phyloP scores from a whole-genome alignment of 768 basidiomycete species.

The Rhizopogon salebrosus region DNA sequence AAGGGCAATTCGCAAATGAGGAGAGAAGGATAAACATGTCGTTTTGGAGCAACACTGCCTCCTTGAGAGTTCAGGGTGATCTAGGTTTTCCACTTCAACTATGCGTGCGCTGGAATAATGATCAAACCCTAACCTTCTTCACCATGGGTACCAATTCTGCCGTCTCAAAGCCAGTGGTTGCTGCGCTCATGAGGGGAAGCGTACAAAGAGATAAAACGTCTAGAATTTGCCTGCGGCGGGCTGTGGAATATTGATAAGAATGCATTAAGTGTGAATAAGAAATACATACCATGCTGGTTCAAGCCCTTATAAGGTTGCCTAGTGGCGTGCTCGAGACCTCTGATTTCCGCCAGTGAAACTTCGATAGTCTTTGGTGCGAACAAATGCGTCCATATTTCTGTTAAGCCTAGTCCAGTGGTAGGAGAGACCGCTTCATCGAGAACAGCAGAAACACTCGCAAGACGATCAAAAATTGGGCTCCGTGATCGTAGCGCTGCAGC shows the following conservation, averaged over 20 bases:
- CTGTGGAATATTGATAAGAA: constrained; percentile 5
- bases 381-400: constrained; percentile 63
- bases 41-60: background rate
- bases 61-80: background rate
- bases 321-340: constrained; percentile 8
- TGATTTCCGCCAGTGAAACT: constrained; percentile 15
- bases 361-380: constrained; percentile 16
- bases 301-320: background rate
- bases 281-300: background rate
- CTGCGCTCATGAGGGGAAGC: background rate
- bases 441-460: constrained; percentile 27
- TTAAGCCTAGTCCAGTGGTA: constrained; percentile 67
- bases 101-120: background rate
- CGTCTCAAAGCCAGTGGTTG: background rate
- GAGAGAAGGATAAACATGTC: background rate
- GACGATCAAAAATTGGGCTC: constrained; percentile 27
- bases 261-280: background rate
- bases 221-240: constrained; percentile 12
- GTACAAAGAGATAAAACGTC: constrained; percentile 17
- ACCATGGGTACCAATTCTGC: background rate
- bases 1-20: background rate
- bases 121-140: background rate
- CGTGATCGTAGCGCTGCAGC: constrained; percentile 32
- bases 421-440: constrained; percentile 50
- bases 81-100: background rate